Evolutionary conservation across 208 protist genomes (phyloP).

Genomic region (Acanthamoeba quina): DNA sequence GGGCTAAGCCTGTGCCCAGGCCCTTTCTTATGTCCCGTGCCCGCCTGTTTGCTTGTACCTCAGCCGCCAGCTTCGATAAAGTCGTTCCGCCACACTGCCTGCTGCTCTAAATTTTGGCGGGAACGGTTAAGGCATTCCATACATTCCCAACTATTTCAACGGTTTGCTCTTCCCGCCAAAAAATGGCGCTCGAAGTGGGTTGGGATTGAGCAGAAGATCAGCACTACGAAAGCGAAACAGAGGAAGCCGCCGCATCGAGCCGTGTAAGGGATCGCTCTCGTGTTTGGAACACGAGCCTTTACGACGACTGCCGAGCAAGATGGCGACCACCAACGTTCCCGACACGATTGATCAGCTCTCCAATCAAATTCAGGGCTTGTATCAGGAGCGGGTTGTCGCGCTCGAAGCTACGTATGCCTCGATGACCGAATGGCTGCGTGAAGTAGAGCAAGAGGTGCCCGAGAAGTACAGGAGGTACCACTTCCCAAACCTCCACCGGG

Average conservation of each 20-base stretch:
- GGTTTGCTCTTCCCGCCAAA: background rate
- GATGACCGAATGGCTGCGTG: background rate
- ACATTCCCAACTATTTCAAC: background rate
- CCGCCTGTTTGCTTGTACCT: background rate
- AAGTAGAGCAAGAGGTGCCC: slow-evolving; percentile 24
- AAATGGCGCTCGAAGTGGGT: background rate
- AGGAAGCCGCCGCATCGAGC: background rate
- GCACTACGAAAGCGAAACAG: background rate
- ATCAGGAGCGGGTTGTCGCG: slow-evolving; percentile 17
- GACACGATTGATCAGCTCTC: background rate
- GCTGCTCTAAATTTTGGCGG: too few species aligned
- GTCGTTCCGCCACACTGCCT: background rate
- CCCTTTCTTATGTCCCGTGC: background rate
- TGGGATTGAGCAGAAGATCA: background rate
- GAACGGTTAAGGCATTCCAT: background rate
- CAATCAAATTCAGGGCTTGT: slow-evolving; percentile 10
- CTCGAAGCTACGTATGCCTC: slow-evolving; percentile 34
- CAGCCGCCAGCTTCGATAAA: background rate
- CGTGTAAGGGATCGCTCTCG: background rate
- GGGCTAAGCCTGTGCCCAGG: slow-evolving; percentile 20
- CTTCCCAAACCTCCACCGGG: background rate
- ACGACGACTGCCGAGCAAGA: background rate
- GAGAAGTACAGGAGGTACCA: slow-evolving; percentile 52
- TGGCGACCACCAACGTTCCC: background rate
- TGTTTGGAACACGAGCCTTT: slow-evolving; percentile 60